A percentile compares a stretch with the other conserved stretches of the same genome.
Evolutionary conservation across 2,329 filamentous ascomycete species (phyloP).

Genomic region (Sclerotinia borealis): DNA sequence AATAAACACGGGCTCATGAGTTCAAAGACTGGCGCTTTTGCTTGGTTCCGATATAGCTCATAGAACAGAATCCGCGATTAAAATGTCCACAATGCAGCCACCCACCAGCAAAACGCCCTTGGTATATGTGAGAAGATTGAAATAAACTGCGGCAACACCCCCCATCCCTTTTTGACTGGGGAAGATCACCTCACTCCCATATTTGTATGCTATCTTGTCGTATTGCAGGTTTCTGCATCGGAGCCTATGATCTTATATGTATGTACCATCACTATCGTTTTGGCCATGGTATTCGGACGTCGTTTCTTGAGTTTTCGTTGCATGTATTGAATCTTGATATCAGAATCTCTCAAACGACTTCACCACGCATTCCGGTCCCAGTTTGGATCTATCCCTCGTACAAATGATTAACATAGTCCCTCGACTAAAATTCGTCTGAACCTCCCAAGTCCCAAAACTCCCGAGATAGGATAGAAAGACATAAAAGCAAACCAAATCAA

Average conservation of each 20-base stretch:
- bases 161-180: background rate
- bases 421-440: background rate
- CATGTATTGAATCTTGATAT: slow-evolving; percentile 24
- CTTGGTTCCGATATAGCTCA: background rate
- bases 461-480: background rate
- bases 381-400: slow-evolving; percentile 58
- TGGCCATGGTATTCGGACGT: slow-evolving; percentile 24
- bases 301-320: slow-evolving; percentile 42
- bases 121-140: slow-evolving; percentile 7
- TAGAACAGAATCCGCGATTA: background rate
- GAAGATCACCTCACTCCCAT: background rate
- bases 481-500: background rate
- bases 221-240: background rate
- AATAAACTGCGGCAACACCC: background rate
- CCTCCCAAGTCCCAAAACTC: background rate
- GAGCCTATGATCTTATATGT: background rate
- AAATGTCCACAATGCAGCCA: background rate
- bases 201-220: background rate
- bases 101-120: slow-evolving; percentile 8
- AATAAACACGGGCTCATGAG: background rate
- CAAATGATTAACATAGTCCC: background rate
- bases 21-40: background rate
- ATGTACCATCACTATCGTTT: slow-evolving; percentile 3
- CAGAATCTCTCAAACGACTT: slow-evolving; percentile 29
- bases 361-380: slow-evolving; percentile 92